Evolutionary conservation across 1,284 basidiomycete genomes (phyloP), one percentile per base, ranked within the genome.

Genomic region (Ustilago crameri): DNA sequence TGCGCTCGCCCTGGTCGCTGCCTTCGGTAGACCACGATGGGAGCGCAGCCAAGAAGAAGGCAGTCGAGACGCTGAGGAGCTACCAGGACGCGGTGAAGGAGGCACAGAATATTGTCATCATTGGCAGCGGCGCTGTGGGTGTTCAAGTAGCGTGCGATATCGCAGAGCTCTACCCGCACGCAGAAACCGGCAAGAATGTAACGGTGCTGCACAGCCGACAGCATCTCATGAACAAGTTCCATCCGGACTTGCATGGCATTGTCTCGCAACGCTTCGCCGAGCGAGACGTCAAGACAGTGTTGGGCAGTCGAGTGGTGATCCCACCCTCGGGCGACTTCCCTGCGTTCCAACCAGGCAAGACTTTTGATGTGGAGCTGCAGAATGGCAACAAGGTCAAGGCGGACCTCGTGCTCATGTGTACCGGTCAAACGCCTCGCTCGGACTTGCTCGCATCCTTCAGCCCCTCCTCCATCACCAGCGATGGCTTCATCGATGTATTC

Each of bases 81-180:
- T 61, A 65, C 9, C 79, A 83, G 45, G 56, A 71, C 10, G 62
- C 67, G 1, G 69, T 83, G 15, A 42, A 47, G 12, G 55, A 57
- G 8, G 76, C 76, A 14, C 15, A 67, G 4, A 49, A 78, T 8
- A 75, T 82, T 43, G 74, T 83, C 9, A 50, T 83, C 14, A 75
- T 83, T 3, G 81, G 81, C 9, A 81, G 80, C 12, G 81, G 80
- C 15, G 80, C 81, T 4, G 64, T 83, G 9, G 81, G 81, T 32
- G 81, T 81, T 1, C 73, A 82, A 41, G 66, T 78, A 5, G 81
- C 81, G 0, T 66, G 58, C 8, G 81, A 83, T 47, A 82, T 82
- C 30, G 66, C 74, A 0, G 74, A 69, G 22, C 51, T 79, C 18
- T 76, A 76, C 54, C 54, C 63, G 3, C 10, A 3, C 5, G 18